Percentiles rank a stretch among this genome's conserved stretches.
Evolutionary conservation across 306 rosid species (phyloP).

Genomic region (Vicia faba): DNA sequence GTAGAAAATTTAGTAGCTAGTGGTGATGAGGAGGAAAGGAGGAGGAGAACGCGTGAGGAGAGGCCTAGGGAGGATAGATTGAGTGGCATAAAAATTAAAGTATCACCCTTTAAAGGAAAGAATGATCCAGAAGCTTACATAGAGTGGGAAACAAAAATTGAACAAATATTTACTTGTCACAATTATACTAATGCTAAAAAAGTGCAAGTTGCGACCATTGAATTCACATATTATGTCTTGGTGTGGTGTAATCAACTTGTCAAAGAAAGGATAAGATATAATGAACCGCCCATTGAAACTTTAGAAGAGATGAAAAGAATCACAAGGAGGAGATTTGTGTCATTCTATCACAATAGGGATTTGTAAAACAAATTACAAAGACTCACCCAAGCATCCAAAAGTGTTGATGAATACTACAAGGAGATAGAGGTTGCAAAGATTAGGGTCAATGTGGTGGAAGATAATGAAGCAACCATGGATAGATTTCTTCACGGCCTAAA

Average conservation of each 20-base stretch:
- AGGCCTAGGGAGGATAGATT: neutral
- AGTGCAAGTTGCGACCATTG: neutral
- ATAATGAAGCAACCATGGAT: too few species aligned
- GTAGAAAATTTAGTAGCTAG: too few species aligned
- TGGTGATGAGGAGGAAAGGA: neutral
- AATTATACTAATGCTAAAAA: too few species aligned
- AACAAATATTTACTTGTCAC: neutral
- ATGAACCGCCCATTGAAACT: neutral
- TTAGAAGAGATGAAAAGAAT: neutral
- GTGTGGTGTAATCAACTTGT: neutral
- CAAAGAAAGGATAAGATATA: too few species aligned
- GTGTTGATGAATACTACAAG: too few species aligned
- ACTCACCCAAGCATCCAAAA: too few species aligned
- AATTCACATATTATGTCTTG: too few species aligned
- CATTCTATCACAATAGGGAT: neutral
- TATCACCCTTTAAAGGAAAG: neutral
- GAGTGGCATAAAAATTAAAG: neutral
- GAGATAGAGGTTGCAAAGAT: too few species aligned
- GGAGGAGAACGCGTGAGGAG: neutral
- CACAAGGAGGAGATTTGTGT: neutral
- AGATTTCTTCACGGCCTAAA: neutral
- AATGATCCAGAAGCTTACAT: neutral
- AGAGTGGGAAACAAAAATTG: neutral
- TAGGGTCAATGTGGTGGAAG: too few species aligned
- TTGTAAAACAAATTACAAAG: too few species aligned